These are phyloP conservation scores for Teunomyces panamensis DNA, from an alignment of 805 yeast species.

Conservation along the genomic window DNA sequence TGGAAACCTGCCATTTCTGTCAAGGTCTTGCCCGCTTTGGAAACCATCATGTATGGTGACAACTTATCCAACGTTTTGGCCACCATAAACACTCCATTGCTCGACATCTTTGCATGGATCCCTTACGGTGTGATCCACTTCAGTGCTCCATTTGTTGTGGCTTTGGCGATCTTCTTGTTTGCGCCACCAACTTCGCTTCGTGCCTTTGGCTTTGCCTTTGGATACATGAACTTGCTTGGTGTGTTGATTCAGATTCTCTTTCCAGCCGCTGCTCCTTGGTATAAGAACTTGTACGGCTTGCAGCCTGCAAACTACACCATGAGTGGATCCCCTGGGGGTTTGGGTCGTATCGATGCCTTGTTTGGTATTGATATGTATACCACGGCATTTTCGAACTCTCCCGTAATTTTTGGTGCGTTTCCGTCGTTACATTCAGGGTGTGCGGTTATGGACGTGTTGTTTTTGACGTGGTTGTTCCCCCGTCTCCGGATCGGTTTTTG, in stretches of 20 bases:
- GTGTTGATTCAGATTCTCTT: conserved; percentile 77
- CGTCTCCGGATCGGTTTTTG: conserved; percentile 60
- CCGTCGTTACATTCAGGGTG: conserved; percentile 89
- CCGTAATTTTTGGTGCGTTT: conserved; percentile 90
- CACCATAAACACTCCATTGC: conserved; percentile 55
- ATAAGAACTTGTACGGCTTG: conserved; percentile 77
- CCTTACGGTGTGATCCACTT: conserved; percentile 93
- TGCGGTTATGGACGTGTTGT: conserved; percentile 89
- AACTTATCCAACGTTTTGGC: conserved; percentile 83
- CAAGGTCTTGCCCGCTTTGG: conserved; percentile 85
- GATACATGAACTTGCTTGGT: conserved; percentile 87
- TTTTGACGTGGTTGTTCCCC: conserved; percentile 82
- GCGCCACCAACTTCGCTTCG: conserved; percentile 88
- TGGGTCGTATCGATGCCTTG: conserved; percentile 78
- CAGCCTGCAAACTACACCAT: conserved; percentile 87
- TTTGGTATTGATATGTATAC: conserved; percentile 83
- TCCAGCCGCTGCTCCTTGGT: conserved; percentile 99
- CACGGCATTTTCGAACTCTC: conserved; percentile 76
- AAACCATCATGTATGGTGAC: conserved; percentile 89
- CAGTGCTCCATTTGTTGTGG: conserved; percentile 85
- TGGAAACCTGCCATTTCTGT: conserved; percentile 90
- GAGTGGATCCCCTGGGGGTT: conserved; percentile 95
- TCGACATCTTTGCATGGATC: conserved; percentile 90
- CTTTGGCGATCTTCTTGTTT: conserved; percentile 73
- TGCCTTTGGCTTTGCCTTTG: conserved; percentile 88